Evolutionary conservation across 768 basidiomycete species (phyloP).

Genomic region (Mycena amicta): DNA sequence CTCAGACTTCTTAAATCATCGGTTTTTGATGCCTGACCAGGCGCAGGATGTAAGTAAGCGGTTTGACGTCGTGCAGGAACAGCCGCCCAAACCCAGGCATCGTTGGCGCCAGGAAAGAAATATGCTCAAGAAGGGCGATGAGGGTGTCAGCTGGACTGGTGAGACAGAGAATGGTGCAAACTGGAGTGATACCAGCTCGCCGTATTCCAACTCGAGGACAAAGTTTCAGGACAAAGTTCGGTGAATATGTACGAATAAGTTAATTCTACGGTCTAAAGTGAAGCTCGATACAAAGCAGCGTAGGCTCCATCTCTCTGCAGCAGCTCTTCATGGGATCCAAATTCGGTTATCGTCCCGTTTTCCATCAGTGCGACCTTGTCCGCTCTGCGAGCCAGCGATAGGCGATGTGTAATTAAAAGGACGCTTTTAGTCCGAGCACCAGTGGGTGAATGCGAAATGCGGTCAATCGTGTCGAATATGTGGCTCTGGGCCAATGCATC

Average conservation of each 20-base stretch:
- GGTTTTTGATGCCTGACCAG: too few relatives aligned
- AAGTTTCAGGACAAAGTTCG: too few relatives aligned
- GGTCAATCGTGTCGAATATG: slow-evolving; percentile 75
- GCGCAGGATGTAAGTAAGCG: too few relatives aligned
- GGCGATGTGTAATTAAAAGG: slow-evolving; percentile 82
- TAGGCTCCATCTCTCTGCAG: slow-evolving; percentile 62
- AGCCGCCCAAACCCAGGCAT: too few relatives aligned
- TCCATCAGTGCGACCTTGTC: slow-evolving; percentile 91
- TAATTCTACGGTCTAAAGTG: slow-evolving; percentile 44
- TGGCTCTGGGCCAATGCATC: slow-evolving; percentile 81
- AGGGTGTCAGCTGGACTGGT: too few relatives aligned
- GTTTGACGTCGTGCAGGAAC: too few relatives aligned
- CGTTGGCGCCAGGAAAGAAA: too few relatives aligned
- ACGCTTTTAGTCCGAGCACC: slow-evolving; percentile 70
- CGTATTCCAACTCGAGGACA: too few relatives aligned
- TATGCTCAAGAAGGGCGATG: too few relatives aligned
- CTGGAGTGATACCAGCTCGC: too few relatives aligned
- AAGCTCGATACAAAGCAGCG: slow-evolving; percentile 69
- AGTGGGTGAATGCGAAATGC: slow-evolving; percentile 57
- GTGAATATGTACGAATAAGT: slow-evolving; percentile 10
- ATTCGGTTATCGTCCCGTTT: slow-evolving; percentile 77
- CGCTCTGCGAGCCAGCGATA: slow-evolving; percentile 79
- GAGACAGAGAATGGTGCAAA: too few relatives aligned
- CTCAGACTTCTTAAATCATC: too few relatives aligned
- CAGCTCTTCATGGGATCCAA: slow-evolving; percentile 73